Evolutionary conservation across 2,329 filamentous ascomycete genomes (phyloP).

Genomic region (Bimuria novae-zelandiae): DNA sequence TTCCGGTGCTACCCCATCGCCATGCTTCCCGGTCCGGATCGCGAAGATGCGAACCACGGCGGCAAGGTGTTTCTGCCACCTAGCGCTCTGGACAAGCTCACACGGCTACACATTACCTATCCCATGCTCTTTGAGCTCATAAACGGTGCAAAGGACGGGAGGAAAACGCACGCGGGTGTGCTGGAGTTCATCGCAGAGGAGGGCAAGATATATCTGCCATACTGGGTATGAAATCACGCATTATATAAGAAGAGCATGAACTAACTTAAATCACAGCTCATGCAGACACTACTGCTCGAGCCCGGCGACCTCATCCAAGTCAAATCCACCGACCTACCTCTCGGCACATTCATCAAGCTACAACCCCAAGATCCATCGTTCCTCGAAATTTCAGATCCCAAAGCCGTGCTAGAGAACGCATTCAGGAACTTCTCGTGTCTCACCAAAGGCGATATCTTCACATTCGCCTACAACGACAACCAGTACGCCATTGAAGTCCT

Average conservation of each 20-base stretch:
- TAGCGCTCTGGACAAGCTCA: constrained; percentile 94
- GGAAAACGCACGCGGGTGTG: constrained; percentile 89
- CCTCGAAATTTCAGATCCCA: constrained; percentile 95
- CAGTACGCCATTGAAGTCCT: constrained; percentile 91
- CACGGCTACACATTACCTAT: constrained; percentile 93
- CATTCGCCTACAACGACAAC: constrained; percentile 94
- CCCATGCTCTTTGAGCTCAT: constrained; percentile 96
- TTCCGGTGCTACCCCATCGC: constrained; percentile 95
- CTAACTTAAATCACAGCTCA: constrained; percentile 66
- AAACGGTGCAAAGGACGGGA: constrained; percentile 86
- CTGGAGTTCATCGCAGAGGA: constrained; percentile 98
- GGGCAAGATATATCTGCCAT: constrained; percentile 91
- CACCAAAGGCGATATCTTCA: constrained; percentile 92
- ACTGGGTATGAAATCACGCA: constrained; percentile 67
- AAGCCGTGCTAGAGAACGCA: constrained; percentile 93
- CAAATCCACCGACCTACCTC: constrained; percentile 89
- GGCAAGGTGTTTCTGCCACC: constrained; percentile 98
- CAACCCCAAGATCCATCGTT: constrained; percentile 93
- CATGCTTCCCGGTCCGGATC: constrained; percentile 90
- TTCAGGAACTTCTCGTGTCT: constrained; percentile 95
- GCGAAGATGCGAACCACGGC: constrained; percentile 89
- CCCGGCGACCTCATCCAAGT: constrained; percentile 94
- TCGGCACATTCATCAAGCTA: constrained; percentile 91
- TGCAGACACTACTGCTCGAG: constrained; percentile 87
- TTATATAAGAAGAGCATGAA: background rate